Evolutionary conservation across 768 basidiomycete species (phyloP), one percentile per base, ranked within the genome.

Genomic region (Psilocybe subaeruginosa): DNA sequence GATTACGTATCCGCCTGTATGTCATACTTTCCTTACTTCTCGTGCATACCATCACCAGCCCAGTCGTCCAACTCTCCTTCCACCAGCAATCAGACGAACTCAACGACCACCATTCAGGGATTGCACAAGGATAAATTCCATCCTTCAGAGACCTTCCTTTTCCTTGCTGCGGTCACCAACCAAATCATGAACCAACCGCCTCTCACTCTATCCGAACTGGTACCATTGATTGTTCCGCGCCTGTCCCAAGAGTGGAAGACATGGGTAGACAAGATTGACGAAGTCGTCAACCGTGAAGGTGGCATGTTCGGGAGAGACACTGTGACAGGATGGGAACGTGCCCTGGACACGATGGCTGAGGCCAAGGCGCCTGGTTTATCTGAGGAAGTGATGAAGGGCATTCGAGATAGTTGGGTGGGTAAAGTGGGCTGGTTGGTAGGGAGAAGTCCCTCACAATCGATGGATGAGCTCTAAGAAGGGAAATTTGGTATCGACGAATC

Each of bases 21-120:
- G 72, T 89, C 93, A 5, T 95, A 94, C 71, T 84, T 94, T 50
- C 91, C 91, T 2, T 94, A 95, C 70, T 95, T 95, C 70, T 90
- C 92, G 19, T 88, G 84, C 66, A 72, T 83, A 55, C 70, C 63
- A 7, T 39, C 66, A 29, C 31, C 61, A 17, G 14, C 55, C 12
- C 63, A 62, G 30, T 31, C 53, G 23, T 17, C 56, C 17, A 33
- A 45, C 11, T 73, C 81, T n/a, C 70, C 78, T 7, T 49, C 63
- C 14, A 17, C 51, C 31, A 47, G 57, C 49, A 59, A 45, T 37
- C 56, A 63, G n/a, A 45, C 46, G 17, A 48, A 35, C 39, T 31
- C 62, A 29, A 71, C 74, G 19, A 68, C 65, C 23, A 67, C 64
- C 14, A 58, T 83, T 31, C 83, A 83, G 65, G 73, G 80, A 45